phyloP scores from a whole-genome alignment of 257 asterid species.

The Salvia miltiorrhiza region DNA sequence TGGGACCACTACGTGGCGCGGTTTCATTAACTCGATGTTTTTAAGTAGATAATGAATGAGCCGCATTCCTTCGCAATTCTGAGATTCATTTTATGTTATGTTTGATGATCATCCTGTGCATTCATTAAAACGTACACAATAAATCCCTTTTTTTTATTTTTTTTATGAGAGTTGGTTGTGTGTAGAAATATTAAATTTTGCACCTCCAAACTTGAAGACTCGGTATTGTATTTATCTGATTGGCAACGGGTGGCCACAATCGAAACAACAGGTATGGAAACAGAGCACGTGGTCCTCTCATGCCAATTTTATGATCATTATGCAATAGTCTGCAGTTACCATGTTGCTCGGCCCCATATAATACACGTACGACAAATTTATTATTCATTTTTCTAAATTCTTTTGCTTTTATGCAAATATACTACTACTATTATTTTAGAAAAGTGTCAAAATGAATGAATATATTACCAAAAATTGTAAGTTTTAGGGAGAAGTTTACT shows the following conservation, averaged over 20 bases:
- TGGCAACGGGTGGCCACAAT: not conserved
- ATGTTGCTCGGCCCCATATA: not conserved
- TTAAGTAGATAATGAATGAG: not conserved
- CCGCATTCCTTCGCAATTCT: not conserved
- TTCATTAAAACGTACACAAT: not conserved
- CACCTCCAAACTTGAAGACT: not conserved
- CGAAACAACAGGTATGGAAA: not conserved
- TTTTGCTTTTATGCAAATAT: too few relatives aligned
- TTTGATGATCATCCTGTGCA: not conserved
- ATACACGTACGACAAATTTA: not conserved
- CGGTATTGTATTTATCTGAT: not conserved
- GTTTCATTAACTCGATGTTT: not conserved
- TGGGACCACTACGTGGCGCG: not conserved
- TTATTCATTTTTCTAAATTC: too few relatives aligned
- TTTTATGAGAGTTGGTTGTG: not conserved
- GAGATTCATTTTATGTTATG: not conserved
- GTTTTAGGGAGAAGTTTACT: too few relatives aligned
- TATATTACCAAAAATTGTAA: too few relatives aligned
- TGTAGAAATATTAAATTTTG: not conserved
- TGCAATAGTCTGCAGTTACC: not conserved
- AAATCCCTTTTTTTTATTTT: not conserved
- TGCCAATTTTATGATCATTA: not conserved
- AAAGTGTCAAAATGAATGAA: too few relatives aligned
- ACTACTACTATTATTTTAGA: too few relatives aligned
- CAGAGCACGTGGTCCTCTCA: not conserved